Conservation (phyloP, 176 grass and related monocot genomes). For the Musa schizocarpa region DNA sequence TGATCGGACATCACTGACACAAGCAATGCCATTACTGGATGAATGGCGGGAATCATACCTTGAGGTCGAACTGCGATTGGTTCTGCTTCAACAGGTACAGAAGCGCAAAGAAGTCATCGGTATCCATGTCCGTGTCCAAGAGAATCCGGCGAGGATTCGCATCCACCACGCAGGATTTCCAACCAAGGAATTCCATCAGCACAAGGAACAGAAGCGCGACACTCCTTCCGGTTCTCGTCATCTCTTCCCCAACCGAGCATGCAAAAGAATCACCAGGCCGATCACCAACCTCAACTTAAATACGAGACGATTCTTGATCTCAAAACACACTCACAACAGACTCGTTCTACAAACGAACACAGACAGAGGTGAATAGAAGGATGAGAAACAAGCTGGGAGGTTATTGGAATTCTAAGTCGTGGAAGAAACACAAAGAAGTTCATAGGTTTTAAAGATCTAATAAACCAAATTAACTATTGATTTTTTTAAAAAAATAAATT, state of each 20-base stretch:
- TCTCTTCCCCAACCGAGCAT: not conserved
- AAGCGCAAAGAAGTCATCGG: constrained; percentile 68
- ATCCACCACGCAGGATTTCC: not conserved
- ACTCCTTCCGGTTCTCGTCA: not conserved
- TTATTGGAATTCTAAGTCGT: too few relatives aligned
- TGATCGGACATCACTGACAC: too few relatives aligned
- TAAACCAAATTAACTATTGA: too few relatives aligned
- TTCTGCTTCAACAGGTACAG: constrained; percentile 87
- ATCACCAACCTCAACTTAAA: too few relatives aligned
- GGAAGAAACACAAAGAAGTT: too few relatives aligned
- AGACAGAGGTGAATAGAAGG: too few relatives aligned
- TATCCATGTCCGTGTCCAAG: constrained; percentile 66
- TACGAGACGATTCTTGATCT: too few relatives aligned
- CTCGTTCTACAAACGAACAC: too few relatives aligned
- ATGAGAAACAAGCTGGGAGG: too few relatives aligned
- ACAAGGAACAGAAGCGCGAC: not conserved
- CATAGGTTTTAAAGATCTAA: too few relatives aligned
- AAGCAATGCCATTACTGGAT: not conserved
- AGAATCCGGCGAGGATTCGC: constrained; percentile 39
- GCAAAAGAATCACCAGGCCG: not conserved
- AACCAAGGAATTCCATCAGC: not conserved
- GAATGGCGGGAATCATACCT: constrained; percentile 28
- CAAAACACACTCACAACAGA: too few relatives aligned
- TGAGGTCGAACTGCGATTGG: constrained; percentile 58
- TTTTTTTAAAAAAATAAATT: too few relatives aligned